Evolutionary conservation across 345 rosid genomes (phyloP).

Genomic region (Brassica juncea): DNA sequence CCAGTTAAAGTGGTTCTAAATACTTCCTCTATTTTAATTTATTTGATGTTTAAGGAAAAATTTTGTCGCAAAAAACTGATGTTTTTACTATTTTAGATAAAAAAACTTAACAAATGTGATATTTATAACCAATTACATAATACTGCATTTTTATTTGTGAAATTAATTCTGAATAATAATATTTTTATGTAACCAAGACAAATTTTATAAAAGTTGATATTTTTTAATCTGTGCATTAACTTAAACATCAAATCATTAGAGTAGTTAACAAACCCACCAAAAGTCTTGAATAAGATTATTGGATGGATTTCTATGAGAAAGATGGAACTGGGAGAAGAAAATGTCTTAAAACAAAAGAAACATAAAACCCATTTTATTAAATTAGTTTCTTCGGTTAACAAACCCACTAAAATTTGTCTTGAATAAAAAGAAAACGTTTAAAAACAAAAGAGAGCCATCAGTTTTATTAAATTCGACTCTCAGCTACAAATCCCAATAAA

Average conservation of each 20-base stretch:
- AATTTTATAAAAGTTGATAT: too few species aligned
- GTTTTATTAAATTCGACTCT: constrained; percentile 14
- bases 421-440: neutral
- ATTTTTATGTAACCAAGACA: neutral
- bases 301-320: too few species aligned
- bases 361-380: neutral
- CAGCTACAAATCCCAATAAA: constrained; percentile 28
- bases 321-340: neutral
- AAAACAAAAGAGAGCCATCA: constrained; percentile 9
- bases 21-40: too few species aligned
- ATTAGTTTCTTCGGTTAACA: neutral
- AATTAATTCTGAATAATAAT: too few species aligned
- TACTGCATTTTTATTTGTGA: too few species aligned
- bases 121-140: neutral
- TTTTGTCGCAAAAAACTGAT: neutral
- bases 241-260: neutral
- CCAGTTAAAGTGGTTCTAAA: neutral
- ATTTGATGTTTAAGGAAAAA: neutral
- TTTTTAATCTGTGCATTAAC: neutral
- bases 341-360: neutral
- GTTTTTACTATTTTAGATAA: neutral
- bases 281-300: neutral
- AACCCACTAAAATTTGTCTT: neutral
- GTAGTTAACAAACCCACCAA: neutral
- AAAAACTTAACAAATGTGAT: neutral